Base-by-base conservation (phyloP, 2,329 filamentous ascomycete species). In the Botrytis pseudocinerea region DNA sequence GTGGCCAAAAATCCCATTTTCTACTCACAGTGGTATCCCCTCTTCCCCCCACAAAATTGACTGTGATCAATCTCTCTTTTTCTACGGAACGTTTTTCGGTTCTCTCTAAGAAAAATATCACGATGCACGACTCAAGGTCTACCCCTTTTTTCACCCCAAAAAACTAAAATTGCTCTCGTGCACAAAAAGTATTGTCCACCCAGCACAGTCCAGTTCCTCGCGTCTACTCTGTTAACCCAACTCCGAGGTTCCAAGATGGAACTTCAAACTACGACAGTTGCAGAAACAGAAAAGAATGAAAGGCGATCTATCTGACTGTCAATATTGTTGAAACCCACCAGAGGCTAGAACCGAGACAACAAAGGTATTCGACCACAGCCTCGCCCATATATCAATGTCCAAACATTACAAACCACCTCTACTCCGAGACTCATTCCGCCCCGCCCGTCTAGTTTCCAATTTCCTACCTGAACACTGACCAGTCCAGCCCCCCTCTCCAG, bases 331-430 rank as follows among this genome's bases (percentile, higher is more conserved):
- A 71, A 71, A 51, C 69, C 57, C 42, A 14, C 28, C 46, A 65
- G 59, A 63, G 42, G 25, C 44, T 32, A 65, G 46, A 57, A n/a
- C 46, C 69, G 63, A 73, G 61, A 71, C 40, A 71, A 57, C 14
- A 44, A n/a, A 25, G 42, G 44, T 32, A 28, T 63, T 70, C 59
- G 22, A 73, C 32, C 59, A 60, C 57, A 73, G 71, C 71, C 71
- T 73, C 66, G 71, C 44, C 60, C 71, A 63, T 70, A 46, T 46
- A 64, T 62, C 71, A 35, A 73, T 51, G 60, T 71, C 61, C 40
- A 64, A 64, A 70, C 69, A 64, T 70, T 57, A 68, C 18, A 68
- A 68, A 57, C 65, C 65, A 57, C 57, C 48, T 42, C 25, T 35
- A 22, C 28, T 46, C 42, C 42, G 62, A 65, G 62, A 65, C 42